Base-by-base conservation (phyloP, 2,329 filamentous ascomycete genomes). In the Botrytis cinerea region DNA sequence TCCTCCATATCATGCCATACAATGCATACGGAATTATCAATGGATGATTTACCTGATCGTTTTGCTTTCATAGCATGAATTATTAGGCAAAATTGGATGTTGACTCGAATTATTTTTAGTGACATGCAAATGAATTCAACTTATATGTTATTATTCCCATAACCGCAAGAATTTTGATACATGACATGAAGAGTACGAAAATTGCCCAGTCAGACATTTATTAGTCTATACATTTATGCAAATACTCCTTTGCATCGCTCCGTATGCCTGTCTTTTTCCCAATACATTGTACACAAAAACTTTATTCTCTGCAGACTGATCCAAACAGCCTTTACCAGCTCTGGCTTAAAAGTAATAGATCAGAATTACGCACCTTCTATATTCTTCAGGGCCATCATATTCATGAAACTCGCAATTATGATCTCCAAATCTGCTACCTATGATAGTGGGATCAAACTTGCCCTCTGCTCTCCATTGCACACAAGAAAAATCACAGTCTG, bases 261-360 rank as follows among this genome's bases (percentile, higher is more conserved):
- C 16, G 18, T 28, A 57, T 57, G 14, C 14, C n/a, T 18, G 3
- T 4, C 14, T 14, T 18, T 18, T 54, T 28, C n/a, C 51, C 14
- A 57, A 18, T 28, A 14, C 51, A 57, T 8, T 5, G 28, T 28
- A 54, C 25, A 25, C 51, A 16, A 8, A 28, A 28, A 28, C 6
- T 28, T 0, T 51, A 12, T 51, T 51, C 25, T n/a, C 10, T 9
- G 6, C 51, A 16, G n/a, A 6, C 7, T 54, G n/a, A 54, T 54
- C n/a, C n/a, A 18, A 28, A 28, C 6, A 32, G 2, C 32, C 32
- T 32, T 32, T 32, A 32, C 51, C n/a, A 54, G 51, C 25, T 28
- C n/a, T 28, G 14, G 18, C 28, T 2, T 28, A 8, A 2, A n/a
- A 12, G 48, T 2, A n/a, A n/a, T 12, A 14, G 0, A n/a, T 6